Percentiles rank a stretch among this genome's conserved stretches.
phyloP scores from a whole-genome alignment of 768 basidiomycete species.

The Lepiota brunneoincarnata region DNA sequence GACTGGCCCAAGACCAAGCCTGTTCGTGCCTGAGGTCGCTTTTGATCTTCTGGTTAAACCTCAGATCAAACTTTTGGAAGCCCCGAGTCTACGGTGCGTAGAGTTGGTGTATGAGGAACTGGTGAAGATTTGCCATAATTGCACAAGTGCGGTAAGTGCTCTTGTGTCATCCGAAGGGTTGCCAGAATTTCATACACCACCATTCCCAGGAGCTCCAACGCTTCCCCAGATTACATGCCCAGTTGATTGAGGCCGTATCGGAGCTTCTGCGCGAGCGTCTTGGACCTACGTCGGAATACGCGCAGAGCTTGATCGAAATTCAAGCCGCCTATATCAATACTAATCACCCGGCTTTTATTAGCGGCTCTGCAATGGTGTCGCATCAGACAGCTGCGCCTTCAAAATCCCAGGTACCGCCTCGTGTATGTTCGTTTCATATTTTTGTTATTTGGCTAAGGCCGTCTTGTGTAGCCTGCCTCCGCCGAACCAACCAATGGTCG shows the following conservation, averaged over 20 bases:
- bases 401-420: conserved; percentile 42
- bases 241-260: conserved; percentile 94
- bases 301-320: conserved; percentile 92
- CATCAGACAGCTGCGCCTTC: conserved; percentile 43
- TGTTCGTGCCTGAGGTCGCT: conserved; percentile 96
- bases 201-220: conserved; percentile 81
- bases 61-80: conserved; percentile 94
- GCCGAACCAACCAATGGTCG: conserved; percentile 61
- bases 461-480: conserved; percentile 52
- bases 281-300: conserved; percentile 96
- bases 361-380: conserved; percentile 67
- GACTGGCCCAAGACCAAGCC: conserved; percentile 91
- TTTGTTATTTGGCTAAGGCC: conserved; percentile 13
- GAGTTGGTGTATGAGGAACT: conserved; percentile 98
- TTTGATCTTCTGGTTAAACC: conserved; percentile 98
- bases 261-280: conserved; percentile 93
- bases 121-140: conserved; percentile 99
- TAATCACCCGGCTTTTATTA: conserved; percentile 93
- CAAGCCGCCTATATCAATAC: conserved; percentile 99
- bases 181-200: background rate
- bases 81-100: conserved; percentile 92
- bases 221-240: conserved; percentile 90
- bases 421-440: conserved; percentile 40
- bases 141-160: conserved; percentile 77
- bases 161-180: background rate